These are phyloP conservation scores for Rutstroemia sp. DNA, from an alignment of 2,329 filamentous ascomycete genomes.

Conservation along the genomic window DNA sequence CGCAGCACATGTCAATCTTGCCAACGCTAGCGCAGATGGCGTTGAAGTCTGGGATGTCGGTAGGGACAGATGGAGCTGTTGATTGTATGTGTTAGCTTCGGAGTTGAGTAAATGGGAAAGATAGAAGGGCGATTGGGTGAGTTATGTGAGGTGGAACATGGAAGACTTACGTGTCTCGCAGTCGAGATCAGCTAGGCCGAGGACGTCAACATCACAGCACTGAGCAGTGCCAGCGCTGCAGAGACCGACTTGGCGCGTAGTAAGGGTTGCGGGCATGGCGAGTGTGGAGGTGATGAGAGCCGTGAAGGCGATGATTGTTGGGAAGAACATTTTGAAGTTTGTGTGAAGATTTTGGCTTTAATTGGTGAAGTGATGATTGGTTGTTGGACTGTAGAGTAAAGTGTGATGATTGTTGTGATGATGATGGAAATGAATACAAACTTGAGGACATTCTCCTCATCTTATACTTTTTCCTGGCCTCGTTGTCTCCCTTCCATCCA, in stretches of 20 bases:
- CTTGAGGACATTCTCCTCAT: neutral
- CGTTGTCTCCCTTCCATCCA: neutral
- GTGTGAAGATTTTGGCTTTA: neutral
- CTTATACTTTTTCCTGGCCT: neutral
- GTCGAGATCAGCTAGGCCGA: conserved; percentile 49
- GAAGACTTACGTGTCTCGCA: conserved; percentile 44
- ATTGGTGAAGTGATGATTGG: neutral
- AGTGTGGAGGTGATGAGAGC: conserved; percentile 24
- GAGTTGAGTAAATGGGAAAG: neutral
- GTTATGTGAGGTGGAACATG: too few relatives aligned
- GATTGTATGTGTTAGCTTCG: neutral
- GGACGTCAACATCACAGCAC: conserved; percentile 57
- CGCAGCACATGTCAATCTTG: conserved; percentile 44
- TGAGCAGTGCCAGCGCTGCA: conserved; percentile 31
- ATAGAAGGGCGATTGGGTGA: neutral
- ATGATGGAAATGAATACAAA: neutral
- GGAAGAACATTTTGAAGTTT: conserved; percentile 15
- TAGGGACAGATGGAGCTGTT: conserved; percentile 32
- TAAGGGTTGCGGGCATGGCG: conserved; percentile 21
- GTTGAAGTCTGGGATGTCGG: conserved; percentile 35
- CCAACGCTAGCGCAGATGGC: conserved; percentile 22
- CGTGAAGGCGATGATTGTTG: conserved; percentile 7
- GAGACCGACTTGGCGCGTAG: neutral
- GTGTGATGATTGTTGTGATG: neutral
- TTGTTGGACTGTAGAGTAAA: neutral